Evolutionary conservation across 169 alveolate genomes (phyloP).

Genomic region (Eimeria necatrix): DNA sequence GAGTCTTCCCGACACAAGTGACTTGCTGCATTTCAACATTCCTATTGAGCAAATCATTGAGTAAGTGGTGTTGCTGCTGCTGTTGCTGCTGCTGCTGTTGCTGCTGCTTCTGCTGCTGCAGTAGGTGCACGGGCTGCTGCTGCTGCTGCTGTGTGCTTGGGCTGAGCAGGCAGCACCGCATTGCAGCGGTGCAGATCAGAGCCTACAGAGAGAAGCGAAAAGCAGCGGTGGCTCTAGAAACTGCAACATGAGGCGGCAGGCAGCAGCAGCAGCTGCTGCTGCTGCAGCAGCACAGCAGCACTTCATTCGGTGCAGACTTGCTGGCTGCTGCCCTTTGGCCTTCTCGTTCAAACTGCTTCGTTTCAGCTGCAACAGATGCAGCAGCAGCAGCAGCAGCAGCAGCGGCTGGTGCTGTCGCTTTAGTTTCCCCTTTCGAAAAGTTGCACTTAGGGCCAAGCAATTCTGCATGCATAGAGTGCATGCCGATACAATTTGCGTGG

Average conservation of each 20-base stretch:
- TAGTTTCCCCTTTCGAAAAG: not conserved
- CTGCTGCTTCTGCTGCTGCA: constrained; percentile 16
- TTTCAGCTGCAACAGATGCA: not conserved
- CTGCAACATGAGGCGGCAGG: not conserved
- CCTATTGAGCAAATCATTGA: constrained; percentile 32
- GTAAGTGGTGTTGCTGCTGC: not conserved
- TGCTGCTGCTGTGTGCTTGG: constrained; percentile 1
- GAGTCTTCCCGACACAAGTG: constrained; percentile 36
- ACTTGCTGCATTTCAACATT: constrained; percentile 54
- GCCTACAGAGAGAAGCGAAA: constrained; percentile 65
- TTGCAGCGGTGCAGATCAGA: constrained; percentile 33
- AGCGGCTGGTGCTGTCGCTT: not conserved
- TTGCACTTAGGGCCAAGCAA: no score
- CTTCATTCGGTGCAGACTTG: not conserved
- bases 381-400: not conserved
- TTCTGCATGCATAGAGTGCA: no score
- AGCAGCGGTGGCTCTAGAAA: constrained; percentile 9
- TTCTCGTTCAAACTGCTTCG: not conserved
- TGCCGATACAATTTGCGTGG: no score
- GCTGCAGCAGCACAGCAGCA: not conserved
- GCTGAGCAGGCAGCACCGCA: constrained; percentile 54
- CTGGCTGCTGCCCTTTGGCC: not conserved
- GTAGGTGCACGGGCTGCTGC: constrained; percentile 3
- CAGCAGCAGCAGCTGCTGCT: constrained; percentile 1
- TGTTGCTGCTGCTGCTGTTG: not conserved